phyloP scores from a whole-genome alignment of 305 asterid genomes.

The Fraxinus velutina region DNA sequence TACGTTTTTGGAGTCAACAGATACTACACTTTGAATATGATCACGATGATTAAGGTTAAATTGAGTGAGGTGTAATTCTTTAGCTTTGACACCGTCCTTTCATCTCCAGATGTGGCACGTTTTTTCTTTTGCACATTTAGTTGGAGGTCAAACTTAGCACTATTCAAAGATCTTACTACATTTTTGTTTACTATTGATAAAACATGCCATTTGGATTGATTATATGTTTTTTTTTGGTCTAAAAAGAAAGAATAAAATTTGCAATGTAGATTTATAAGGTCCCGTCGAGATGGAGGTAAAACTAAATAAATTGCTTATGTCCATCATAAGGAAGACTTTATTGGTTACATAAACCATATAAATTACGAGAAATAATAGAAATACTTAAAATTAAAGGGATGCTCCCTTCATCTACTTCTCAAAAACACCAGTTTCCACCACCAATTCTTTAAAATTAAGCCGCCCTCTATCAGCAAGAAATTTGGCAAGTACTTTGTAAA shows the following conservation, averaged over 20 bases:
- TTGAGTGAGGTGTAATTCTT: not conserved
- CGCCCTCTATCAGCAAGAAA: conserved; percentile 18
- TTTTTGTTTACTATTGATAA: not conserved
- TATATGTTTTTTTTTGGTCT: no score
- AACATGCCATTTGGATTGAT: no score
- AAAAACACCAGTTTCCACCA: not conserved
- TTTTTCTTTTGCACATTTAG: not conserved
- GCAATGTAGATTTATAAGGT: not conserved
- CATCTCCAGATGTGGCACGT: not conserved
- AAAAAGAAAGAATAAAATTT: not conserved
- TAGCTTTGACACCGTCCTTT: not conserved
- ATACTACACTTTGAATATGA: not conserved
- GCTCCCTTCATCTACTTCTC: not conserved
- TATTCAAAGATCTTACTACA: not conserved
- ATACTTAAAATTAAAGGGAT: not conserved
- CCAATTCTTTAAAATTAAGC: not conserved
- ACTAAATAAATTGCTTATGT: not conserved
- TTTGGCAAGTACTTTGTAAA: conserved; percentile 5
- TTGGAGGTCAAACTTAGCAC: not conserved
- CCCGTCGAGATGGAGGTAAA: not conserved
- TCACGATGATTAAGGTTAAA: not conserved
- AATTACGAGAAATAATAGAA: not conserved
- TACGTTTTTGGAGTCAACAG: no score
- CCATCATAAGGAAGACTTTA: not conserved
- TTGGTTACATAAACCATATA: not conserved